Evolutionary conservation across 2,329 filamentous ascomycete genomes (phyloP).

Genomic region (Emergomyces africanus): DNA sequence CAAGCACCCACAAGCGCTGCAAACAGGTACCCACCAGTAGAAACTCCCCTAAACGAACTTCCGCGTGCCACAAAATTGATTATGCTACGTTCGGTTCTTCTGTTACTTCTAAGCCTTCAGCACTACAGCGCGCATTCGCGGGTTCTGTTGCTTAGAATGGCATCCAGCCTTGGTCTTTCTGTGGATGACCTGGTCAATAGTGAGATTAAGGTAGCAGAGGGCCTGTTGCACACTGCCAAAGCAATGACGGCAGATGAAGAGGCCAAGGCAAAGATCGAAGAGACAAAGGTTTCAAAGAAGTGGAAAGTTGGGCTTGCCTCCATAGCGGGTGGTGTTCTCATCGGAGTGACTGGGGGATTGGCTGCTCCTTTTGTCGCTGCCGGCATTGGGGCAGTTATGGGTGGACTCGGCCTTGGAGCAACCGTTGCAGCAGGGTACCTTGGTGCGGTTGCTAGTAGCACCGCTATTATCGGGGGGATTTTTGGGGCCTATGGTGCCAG

Average conservation of each 20-base stretch:
- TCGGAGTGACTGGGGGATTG: constrained; percentile 69
- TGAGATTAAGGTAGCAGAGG: constrained; percentile 62
- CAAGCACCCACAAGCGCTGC: background rate
- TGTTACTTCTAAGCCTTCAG: constrained; percentile 63
- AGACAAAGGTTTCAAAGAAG: constrained; percentile 51
- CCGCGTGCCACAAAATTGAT: constrained; percentile 41
- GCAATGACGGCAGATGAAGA: constrained; percentile 67
- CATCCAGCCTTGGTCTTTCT: constrained; percentile 58
- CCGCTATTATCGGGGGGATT: constrained; percentile 65
- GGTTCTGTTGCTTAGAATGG: constrained; percentile 55
- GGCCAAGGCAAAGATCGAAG: constrained; percentile 56
- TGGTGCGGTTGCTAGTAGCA: constrained; percentile 66
- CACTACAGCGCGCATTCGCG: constrained; percentile 65
- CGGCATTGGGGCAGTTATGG: constrained; percentile 66
- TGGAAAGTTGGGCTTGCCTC: constrained; percentile 80
- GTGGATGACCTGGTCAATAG: constrained; percentile 52
- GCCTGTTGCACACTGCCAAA: constrained; percentile 62
- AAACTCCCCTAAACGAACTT: constrained; percentile 41
- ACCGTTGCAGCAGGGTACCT: constrained; percentile 66
- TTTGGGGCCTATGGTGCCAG: constrained; percentile 85
- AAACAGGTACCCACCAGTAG: constrained; percentile 41
- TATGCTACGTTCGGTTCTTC: constrained; percentile 57
- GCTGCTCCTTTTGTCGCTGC: constrained; percentile 65
- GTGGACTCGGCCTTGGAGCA: constrained; percentile 60
- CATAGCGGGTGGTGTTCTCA: constrained; percentile 74